Conservation (phyloP, 768 basidiomycete species). For the Mycena amicta region DNA sequence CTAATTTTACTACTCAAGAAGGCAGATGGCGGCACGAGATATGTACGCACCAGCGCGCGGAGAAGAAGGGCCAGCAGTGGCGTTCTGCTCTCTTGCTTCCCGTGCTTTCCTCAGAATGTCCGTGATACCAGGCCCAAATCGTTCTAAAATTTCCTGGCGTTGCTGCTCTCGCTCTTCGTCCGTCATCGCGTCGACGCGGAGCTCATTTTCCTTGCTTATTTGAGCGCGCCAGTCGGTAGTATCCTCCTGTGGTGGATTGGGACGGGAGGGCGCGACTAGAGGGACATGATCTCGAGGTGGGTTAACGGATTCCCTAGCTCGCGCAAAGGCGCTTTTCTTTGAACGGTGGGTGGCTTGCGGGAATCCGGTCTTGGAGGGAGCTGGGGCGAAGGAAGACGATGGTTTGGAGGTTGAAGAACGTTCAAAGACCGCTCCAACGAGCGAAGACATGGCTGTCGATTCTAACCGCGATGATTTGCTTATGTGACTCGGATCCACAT, state of each 20-base stretch:
- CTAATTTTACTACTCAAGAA: constrained; percentile 26
- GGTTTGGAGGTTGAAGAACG: constrained; percentile 38
- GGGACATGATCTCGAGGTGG: constrained; percentile 33
- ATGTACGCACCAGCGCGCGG: constrained; percentile 7
- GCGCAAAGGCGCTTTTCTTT: constrained; percentile 60
- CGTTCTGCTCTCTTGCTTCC: constrained; percentile 43
- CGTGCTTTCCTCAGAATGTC: constrained; percentile 62
- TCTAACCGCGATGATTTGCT: neutral
- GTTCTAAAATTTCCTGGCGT: constrained; percentile 64
- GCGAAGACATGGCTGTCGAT: constrained; percentile 5
- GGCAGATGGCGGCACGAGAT: neutral
- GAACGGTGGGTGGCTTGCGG: constrained; percentile 67
- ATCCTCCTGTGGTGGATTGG: constrained; percentile 4
- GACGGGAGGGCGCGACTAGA: constrained; percentile 17
- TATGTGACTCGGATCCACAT: neutral
- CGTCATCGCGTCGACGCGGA: constrained; percentile 65
- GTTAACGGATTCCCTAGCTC: constrained; percentile 43
- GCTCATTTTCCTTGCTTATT: constrained; percentile 68
- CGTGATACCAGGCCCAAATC: constrained; percentile 68
- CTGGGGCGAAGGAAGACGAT: constrained; percentile 23
- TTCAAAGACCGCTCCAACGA: constrained; percentile 53
- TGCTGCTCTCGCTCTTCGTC: constrained; percentile 71
- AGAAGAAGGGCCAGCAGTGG: constrained; percentile 2
- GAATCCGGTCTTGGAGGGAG: constrained; percentile 51
- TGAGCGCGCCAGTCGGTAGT: constrained; percentile 52